These are phyloP conservation scores for Coniochaeta ligniaria DNA, from an alignment of 2,329 filamentous ascomycete species.

Conservation along the genomic window DNA sequence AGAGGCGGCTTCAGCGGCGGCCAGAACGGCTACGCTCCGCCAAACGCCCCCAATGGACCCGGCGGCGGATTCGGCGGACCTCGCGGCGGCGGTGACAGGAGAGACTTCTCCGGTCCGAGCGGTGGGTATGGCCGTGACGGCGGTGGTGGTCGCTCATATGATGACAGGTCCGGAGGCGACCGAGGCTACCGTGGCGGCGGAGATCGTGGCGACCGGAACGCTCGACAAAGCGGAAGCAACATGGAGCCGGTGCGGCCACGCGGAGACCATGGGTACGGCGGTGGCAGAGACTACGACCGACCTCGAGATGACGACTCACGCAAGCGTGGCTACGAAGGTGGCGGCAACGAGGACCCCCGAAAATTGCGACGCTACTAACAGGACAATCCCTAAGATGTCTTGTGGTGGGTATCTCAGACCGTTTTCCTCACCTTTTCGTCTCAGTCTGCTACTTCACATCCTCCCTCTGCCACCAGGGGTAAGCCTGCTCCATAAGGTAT, in stretches of 20 bases:
- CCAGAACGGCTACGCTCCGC: conserved; percentile 42
- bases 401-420: conserved; percentile 37
- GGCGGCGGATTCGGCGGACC: conserved; percentile 58
- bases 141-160: conserved; percentile 32
- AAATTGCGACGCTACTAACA: conserved; percentile 59
- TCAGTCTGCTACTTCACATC: conserved; percentile 6
- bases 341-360: conserved; percentile 70
- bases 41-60: conserved; percentile 47
- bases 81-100: conserved; percentile 36
- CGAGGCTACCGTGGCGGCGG: conserved; percentile 29
- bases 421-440: conserved; percentile 13
- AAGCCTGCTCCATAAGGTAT: conserved; percentile 11
- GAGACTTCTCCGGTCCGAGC: conserved; percentile 35
- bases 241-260: conserved; percentile 18
- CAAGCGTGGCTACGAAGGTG: conserved; percentile 68
- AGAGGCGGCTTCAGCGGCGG: conserved; percentile 35
- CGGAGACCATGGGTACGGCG: conserved; percentile 32
- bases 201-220: conserved; percentile 39
- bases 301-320: conserved; percentile 49
- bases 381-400: conserved; percentile 24
- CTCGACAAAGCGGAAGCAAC: conserved; percentile 36
- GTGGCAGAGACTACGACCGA: conserved; percentile 42
- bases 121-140: conserved; percentile 38
- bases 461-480: conserved; percentile 17
- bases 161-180: conserved; percentile 37